These are phyloP conservation scores for Orobanche coerulescens DNA, from an alignment of 257 asterid genomes.

Conservation along the genomic window DNA sequence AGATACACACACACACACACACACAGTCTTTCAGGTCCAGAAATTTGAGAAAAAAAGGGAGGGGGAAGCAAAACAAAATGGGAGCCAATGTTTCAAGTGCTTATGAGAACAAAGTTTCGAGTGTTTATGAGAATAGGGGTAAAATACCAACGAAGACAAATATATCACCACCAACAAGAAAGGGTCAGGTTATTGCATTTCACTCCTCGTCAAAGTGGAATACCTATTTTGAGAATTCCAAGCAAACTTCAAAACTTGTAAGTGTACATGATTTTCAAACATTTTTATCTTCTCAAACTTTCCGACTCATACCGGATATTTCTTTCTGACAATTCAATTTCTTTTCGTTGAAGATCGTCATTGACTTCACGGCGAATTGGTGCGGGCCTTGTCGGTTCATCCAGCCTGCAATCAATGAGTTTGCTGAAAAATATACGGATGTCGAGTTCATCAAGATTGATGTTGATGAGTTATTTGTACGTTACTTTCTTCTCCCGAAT, in stretches of 20 bases:
- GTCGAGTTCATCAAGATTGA: conserved; percentile 71
- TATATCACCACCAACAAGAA: conserved; percentile 16
- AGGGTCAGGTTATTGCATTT: conserved; percentile 37
- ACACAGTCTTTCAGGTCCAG: neutral
- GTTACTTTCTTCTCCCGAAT: conserved; percentile 18
- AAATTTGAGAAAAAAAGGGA: neutral
- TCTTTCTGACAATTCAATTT: neutral
- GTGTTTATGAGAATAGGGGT: conserved; percentile 9
- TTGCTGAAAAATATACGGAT: conserved; percentile 45
- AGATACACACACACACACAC: too few species aligned
- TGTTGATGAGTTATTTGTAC: conserved; percentile 53
- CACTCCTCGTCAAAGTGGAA: conserved; percentile 54
- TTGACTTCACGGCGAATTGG: conserved; percentile 72
- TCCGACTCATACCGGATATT: too few species aligned
- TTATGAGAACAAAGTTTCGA: conserved; percentile 26
- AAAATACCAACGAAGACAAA: neutral
- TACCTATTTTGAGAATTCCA: conserved; percentile 45
- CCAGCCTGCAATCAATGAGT: conserved; percentile 42
- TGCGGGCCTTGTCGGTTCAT: conserved; percentile 59
- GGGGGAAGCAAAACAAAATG: too few species aligned
- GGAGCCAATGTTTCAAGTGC: conserved; percentile 29
- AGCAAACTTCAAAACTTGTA: conserved; percentile 56
- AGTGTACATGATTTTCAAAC: neutral
- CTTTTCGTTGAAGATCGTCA: conserved; percentile 38
- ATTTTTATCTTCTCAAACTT: neutral